phyloP scores from a whole-genome alignment of 1,284 basidiomycete genomes.

The Ceratobasidium sp. region DNA sequence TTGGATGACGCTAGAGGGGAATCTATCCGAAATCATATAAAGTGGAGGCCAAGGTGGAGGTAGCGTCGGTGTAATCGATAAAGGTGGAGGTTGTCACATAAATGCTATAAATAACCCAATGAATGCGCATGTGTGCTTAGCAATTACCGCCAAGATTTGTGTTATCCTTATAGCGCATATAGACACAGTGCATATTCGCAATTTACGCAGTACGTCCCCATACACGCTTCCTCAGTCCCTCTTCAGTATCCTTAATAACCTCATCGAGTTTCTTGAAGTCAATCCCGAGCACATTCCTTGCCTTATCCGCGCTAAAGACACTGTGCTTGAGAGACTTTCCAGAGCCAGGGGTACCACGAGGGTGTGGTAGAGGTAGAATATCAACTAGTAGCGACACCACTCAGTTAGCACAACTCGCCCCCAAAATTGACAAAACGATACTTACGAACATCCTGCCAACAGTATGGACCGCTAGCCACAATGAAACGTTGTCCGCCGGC shows the following conservation, averaged over 20 bases:
- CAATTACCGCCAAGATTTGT: slow-evolving; percentile 1
- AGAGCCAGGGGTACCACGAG: slow-evolving; percentile 53
- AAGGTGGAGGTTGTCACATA: no score
- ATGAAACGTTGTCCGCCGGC: slow-evolving; percentile 46
- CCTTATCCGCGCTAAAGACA: slow-evolving; percentile 55
- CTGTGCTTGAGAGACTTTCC: slow-evolving; percentile 55
- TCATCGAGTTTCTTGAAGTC: slow-evolving; percentile 60
- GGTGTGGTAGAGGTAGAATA: slow-evolving; percentile 23
- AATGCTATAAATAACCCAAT: no score
- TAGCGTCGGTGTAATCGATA: no score
- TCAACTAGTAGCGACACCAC: slow-evolving; percentile 8
- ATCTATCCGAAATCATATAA: no score
- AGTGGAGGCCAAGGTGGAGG: no score
- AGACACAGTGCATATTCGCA: slow-evolving; percentile 9
- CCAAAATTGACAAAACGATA: neutral
- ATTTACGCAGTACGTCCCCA: slow-evolving; percentile 46
- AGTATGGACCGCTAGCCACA: slow-evolving; percentile 32
- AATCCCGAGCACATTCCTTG: slow-evolving; percentile 59
- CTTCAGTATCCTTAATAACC: slow-evolving; percentile 58
- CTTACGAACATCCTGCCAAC: slow-evolving; percentile 40
- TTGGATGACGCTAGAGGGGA: no score
- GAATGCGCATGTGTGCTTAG: no score
- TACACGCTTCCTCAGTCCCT: slow-evolving; percentile 57
- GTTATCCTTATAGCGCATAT: neutral
- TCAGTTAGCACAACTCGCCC: neutral